Base-by-base conservation (phyloP, 192 early-diverging fungal species). In the Podila epigama region DNA sequence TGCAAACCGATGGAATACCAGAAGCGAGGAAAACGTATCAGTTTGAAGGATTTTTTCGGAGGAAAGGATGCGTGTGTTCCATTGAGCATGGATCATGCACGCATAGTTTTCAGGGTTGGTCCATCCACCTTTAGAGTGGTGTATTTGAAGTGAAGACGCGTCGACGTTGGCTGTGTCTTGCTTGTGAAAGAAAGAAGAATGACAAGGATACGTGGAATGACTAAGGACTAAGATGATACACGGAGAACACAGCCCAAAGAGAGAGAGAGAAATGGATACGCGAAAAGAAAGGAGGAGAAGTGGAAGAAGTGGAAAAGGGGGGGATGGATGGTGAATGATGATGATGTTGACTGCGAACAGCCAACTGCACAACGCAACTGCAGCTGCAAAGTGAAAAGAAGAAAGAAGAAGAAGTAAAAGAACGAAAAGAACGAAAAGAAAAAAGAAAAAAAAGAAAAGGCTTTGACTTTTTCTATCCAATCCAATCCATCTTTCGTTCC, bases 111-210 rank as follows among this genome's bases (percentile, higher is more conserved):
- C 2, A 63, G 70, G 34, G 52, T 75, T 22, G 70, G 70, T 4
- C 58, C 70, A 32, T 54, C 39, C 25, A 66, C 39, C 1, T 39
- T 75, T n/a, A n/a, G n/a, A n/a, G n/a, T n/a, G n/a, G n/a, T n/a
- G n/a, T n/a, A n/a, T n/a, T n/a, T n/a, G n/a, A n/a, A n/a, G n/a
- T n/a, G n/a, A n/a, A n/a, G n/a, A n/a, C n/a, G n/a, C n/a, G n/a
- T n/a, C n/a, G n/a, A n/a, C n/a, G n/a, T n/a, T n/a, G n/a, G n/a
- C 58, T 75, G 13, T 75, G 25, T 75, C 56, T 75, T 48, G 63
- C 61, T 3, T 66, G 36, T 36, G 13, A 51, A 51, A 51, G 22
- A 51, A 51, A 51, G 6, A 51, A 6, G 22, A 51, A 20, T 12
- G 16, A 41, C 9, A 11, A 11, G 16, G 40, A 41, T 11, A 16